Conservation (phyloP, 2,329 filamentous ascomycete species). For the Malbranchea zuffiana region DNA sequence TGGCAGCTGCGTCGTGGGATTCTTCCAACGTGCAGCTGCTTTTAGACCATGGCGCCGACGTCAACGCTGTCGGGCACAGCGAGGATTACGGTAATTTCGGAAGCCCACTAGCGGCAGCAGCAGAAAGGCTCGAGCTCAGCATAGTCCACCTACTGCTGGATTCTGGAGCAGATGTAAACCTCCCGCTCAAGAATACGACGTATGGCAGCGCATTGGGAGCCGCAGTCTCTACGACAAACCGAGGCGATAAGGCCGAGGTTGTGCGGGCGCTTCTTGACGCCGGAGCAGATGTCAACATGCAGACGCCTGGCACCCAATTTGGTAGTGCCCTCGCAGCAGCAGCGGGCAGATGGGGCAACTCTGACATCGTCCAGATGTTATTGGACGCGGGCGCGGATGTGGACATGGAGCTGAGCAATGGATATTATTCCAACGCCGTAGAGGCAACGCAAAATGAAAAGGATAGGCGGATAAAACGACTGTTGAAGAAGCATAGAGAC, state of each 20-base stretch:
- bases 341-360: background rate
- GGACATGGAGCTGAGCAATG: background rate
- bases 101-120: background rate
- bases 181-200: background rate
- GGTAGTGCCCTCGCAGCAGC: background rate
- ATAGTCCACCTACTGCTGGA: background rate
- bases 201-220: slow-evolving; percentile 13
- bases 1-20: slow-evolving; percentile 7
- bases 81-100: background rate
- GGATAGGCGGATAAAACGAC: too few relatives aligned
- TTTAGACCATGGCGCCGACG: background rate
- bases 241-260: background rate
- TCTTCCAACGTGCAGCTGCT: background rate
- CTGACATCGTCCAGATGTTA: slow-evolving; percentile 9
- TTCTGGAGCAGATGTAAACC: slow-evolving; percentile 7
- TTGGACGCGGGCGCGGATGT: slow-evolving; percentile 12
- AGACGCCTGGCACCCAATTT: background rate
- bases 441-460: too few relatives aligned
- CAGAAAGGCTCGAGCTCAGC: background rate
- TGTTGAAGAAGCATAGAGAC: too few relatives aligned
- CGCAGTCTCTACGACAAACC: slow-evolving; percentile 10
- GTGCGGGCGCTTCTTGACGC: slow-evolving; percentile 8
- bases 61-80: background rate
- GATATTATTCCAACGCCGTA: too few relatives aligned
- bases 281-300: slow-evolving; percentile 9